A percentile compares a stretch with the other conserved stretches of the same genome.
These are phyloP conservation scores for Ambrosia hybrid DNA, from an alignment of 140 eudicot genomes.

Conservation along the genomic window DNA sequence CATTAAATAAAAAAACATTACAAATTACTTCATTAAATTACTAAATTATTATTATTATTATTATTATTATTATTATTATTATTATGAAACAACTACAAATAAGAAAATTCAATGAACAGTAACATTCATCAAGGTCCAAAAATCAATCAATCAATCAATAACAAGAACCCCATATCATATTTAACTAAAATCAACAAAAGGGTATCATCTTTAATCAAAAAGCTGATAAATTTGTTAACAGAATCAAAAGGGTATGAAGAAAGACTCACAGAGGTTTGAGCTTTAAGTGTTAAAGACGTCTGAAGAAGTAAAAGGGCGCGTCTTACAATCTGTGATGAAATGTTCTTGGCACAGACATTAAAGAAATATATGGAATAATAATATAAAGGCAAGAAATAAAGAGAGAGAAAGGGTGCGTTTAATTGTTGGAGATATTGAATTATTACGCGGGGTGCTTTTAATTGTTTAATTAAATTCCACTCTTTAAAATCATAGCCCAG, in stretches of 20 bases:
- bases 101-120: not conserved
- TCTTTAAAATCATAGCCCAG: too few species aligned
- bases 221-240: not conserved
- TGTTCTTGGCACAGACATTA: slow-evolving; percentile 21
- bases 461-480: not conserved
- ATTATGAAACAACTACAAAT: not conserved
- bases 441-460: slow-evolving; percentile 7
- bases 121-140: not conserved
- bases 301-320: slow-evolving; percentile 1
- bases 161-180: slow-evolving; percentile 9
- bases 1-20: too few species aligned
- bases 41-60: too few species aligned
- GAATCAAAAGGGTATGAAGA: slow-evolving; percentile 21
- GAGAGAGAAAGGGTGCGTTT: slow-evolving; percentile 1
- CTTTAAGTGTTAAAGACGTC: slow-evolving; percentile 14
- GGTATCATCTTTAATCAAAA: slow-evolving; percentile 17
- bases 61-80: too few species aligned
- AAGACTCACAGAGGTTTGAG: slow-evolving; percentile 21
- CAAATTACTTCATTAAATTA: too few species aligned
- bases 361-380: slow-evolving; percentile 16
- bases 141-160: slow-evolving; percentile 8
- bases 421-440: not conserved
- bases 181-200: slow-evolving; percentile 12
- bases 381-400: not conserved
- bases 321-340: slow-evolving; percentile 1